Base-by-base conservation (phyloP, 768 basidiomycete genomes). In the Tephrocybe sp. region DNA sequence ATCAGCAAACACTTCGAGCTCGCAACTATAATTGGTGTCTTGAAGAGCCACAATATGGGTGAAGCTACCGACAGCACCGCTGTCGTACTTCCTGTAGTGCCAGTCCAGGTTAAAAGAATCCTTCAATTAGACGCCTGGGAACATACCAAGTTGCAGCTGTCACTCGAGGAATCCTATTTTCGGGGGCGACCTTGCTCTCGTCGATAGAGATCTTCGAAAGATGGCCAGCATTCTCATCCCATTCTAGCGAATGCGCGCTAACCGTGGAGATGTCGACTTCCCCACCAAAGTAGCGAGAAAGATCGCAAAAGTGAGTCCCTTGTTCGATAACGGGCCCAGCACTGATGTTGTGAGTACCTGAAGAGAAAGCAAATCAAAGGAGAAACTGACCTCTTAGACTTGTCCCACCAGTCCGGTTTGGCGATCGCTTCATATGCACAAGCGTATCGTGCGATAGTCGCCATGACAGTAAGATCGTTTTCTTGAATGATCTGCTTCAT, bases 401-500 rank as follows among this genome's bases (percentile, higher is more conserved):
- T 94, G 75, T 93, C 85, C 93, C 93, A 95, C 93, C 93, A 95
- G 56, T 93, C 88, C 3, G 79, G 80, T 68, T 93, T 92, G 10
- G 80, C 79, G 51, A 90, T 90, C 20, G 80, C 70, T 66, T 89
- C 81, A 61, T 93, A 95, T 34, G 90, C 91, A 62, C 86, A 87
- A 10, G 92, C 93, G 70, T 98, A 99, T 52, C 96, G 88, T 7
- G 94, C 95, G 58, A 95, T 85, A 30, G 96, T 98, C 40, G 88
- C 80, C 95, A 98, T 98, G 45, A 99, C 94, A 18, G 88, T 88
- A 52, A 99, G 78, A 63, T 92, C 82, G 67, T 98, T 98, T 56
- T 96, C 93, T 63, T 90, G 77, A 65, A 99, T 90, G 68, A 98
- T 94, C 54, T 88, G 81, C 73, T 96, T 95, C 91, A 98, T 97